Percentiles rank a stretch among this genome's conserved stretches.
Evolutionary conservation across 768 basidiomycete genomes (phyloP).

Genomic region (Mycena leptocephala): DNA sequence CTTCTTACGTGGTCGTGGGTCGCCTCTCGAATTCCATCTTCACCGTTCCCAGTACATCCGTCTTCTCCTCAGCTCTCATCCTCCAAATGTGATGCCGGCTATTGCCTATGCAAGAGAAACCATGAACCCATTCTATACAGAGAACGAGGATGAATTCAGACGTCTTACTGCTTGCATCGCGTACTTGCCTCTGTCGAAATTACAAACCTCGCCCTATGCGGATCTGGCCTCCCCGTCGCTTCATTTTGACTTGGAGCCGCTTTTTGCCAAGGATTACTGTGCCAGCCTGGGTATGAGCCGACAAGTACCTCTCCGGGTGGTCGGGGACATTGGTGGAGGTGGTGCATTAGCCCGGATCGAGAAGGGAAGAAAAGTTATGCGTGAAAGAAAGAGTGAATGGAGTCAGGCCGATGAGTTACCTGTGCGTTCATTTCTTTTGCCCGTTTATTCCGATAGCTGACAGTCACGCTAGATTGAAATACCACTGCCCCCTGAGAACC

Average conservation of each 20-base stretch:
- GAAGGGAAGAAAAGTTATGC: slow-evolving; percentile 95
- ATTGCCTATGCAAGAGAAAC: slow-evolving; percentile 83
- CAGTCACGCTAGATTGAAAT: slow-evolving; percentile 87
- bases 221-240: slow-evolving; percentile 81
- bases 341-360: slow-evolving; percentile 94
- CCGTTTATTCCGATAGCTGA: slow-evolving; percentile 8
- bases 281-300: slow-evolving; percentile 90
- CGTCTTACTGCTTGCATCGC: slow-evolving; percentile 80
- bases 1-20: slow-evolving; percentile 80
- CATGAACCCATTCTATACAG: slow-evolving; percentile 74
- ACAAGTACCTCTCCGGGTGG: slow-evolving; percentile 89
- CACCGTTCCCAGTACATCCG: slow-evolving; percentile 94
- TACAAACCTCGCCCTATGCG: slow-evolving; percentile 82
- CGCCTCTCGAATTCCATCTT: slow-evolving; percentile 90
- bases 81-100: slow-evolving; percentile 71
- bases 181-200: slow-evolving; percentile 78
- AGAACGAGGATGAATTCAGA: slow-evolving; percentile 76
- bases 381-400: slow-evolving; percentile 95
- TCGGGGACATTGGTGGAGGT: slow-evolving; percentile 94
- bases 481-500: slow-evolving; percentile 86
- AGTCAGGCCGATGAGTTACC: slow-evolving; percentile 91
- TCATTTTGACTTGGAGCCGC: slow-evolving; percentile 83
- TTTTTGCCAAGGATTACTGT: slow-evolving; percentile 94
- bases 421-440: slow-evolving; percentile 58
- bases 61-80: slow-evolving; percentile 76